Conservation (phyloP, 2,329 filamentous ascomycete species). For the Cucurbitaria berberidis region DNA sequence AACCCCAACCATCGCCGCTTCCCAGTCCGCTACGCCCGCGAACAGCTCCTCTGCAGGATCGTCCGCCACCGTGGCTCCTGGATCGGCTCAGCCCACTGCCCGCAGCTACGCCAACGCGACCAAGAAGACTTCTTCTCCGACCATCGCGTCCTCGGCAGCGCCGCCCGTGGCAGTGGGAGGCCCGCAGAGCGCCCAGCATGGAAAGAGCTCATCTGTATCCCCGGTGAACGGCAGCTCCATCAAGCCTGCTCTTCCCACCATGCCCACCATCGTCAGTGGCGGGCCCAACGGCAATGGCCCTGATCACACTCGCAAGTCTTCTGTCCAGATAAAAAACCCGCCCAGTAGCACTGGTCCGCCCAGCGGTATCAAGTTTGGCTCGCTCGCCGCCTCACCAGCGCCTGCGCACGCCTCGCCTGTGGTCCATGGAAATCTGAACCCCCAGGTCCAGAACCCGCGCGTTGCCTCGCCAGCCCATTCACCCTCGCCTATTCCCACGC, state of each 20-base stretch:
- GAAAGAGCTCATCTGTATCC: conserved; percentile 60
- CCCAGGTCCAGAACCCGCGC: conserved; percentile 67
- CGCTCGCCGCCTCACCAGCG: conserved; percentile 66
- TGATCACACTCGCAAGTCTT: conserved; percentile 86
- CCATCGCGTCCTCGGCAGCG: conserved; percentile 58
- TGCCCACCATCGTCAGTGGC: conserved; percentile 67
- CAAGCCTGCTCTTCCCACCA: conserved; percentile 69
- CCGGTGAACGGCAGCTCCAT: conserved; percentile 85
- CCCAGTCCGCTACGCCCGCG: conserved; percentile 55
- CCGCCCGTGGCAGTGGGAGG: conserved; percentile 61
- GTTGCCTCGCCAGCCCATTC: conserved; percentile 85
- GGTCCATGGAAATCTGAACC: conserved; percentile 65
- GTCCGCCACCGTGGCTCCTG: conserved; percentile 58
- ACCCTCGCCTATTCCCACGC: conserved; percentile 91
- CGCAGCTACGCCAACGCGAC: conserved; percentile 66
- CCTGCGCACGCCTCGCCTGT: conserved; percentile 71
- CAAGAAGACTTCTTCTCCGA: conserved; percentile 59
- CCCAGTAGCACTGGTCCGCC: conserved; percentile 63
- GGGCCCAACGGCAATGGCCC: conserved; percentile 68
- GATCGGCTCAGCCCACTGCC: conserved; percentile 62
- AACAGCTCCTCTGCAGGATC: conserved; percentile 57
- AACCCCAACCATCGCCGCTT: conserved; percentile 56
- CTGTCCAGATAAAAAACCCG: conserved; percentile 88
- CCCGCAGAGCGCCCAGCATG: conserved; percentile 59
- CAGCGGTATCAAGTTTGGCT: conserved; percentile 78